Evolutionary conservation across 2,329 filamentous ascomycete species (phyloP).

Genomic region (Chrysoporthe puriensis): DNA sequence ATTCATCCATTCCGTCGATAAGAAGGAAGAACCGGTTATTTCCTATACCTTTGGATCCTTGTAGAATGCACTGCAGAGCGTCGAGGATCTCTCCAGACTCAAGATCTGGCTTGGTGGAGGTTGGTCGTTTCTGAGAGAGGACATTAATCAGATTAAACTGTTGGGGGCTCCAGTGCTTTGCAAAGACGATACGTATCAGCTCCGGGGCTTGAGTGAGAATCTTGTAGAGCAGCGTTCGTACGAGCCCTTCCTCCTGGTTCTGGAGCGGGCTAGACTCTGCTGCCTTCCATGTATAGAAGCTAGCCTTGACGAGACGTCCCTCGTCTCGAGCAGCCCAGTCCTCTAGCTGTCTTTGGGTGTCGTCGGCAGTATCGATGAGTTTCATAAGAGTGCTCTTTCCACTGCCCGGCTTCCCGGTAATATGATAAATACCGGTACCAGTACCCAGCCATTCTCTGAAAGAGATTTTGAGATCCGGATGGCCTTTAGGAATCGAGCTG

Average conservation of each 20-base stretch:
- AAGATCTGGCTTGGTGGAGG: too few species aligned
- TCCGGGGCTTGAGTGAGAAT: slow-evolving; percentile 2
- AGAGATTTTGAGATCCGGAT: neutral
- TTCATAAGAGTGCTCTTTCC: slow-evolving; percentile 15
- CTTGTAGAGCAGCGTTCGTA: neutral
- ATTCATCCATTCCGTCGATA: slow-evolving; percentile 8
- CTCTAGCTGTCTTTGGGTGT: neutral
- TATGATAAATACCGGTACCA: neutral
- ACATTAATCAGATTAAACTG: neutral
- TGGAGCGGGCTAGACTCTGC: neutral
- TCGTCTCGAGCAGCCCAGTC: neutral
- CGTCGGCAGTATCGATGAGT: neutral
- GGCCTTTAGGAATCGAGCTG: neutral
- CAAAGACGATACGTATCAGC: neutral
- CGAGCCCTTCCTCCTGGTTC: neutral
- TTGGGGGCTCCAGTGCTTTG: neutral
- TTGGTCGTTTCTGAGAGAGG: too few species aligned
- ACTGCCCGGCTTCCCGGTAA: slow-evolving; percentile 11
- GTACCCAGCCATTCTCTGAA: neutral
- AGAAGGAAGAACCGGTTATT: neutral
- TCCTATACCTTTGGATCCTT: too few species aligned
- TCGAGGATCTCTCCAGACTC: too few species aligned
- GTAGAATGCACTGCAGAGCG: too few species aligned
- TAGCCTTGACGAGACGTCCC: neutral
- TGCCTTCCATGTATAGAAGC: slow-evolving; percentile 11